Evolutionary conservation across 108 stramenopile species (phyloP).

Genomic region (Fragilaria radians): DNA sequence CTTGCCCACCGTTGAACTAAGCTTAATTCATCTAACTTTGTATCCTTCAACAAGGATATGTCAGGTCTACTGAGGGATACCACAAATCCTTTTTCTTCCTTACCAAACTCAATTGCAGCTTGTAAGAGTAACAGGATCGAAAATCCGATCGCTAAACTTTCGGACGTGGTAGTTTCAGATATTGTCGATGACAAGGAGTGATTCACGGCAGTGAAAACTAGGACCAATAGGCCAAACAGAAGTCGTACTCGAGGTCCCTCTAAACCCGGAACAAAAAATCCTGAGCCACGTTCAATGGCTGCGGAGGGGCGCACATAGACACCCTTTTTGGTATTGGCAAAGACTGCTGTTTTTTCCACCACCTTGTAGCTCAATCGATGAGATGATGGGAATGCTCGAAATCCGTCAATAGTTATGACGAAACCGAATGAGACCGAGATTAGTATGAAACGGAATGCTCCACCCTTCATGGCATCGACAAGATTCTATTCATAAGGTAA

Average conservation of each 20-base stretch:
- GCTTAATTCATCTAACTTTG: too few relatives aligned
- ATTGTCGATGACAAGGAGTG: slow-evolving; percentile 14
- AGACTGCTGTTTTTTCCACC: too few relatives aligned
- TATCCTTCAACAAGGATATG: not conserved
- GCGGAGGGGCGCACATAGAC: slow-evolving; percentile 90
- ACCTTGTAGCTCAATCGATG: too few relatives aligned
- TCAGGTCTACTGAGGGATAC: slow-evolving; percentile 6
- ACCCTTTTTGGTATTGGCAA: slow-evolving; percentile 23
- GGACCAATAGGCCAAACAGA: slow-evolving; percentile 46
- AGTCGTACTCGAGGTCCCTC: slow-evolving; percentile 83
- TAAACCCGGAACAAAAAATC: slow-evolving; percentile 93
- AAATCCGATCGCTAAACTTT: slow-evolving; percentile 45
- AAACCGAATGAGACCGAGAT: too few relatives aligned
- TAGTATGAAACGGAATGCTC: too few relatives aligned
- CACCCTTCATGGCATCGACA: too few relatives aligned
- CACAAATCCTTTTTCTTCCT: slow-evolving; percentile 25
- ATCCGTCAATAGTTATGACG: too few relatives aligned
- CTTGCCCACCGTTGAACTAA: too few relatives aligned
- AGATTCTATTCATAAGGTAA: too few relatives aligned
- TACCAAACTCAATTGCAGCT: slow-evolving; percentile 60
- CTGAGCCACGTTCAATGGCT: slow-evolving; percentile 90
- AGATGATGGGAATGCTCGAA: too few relatives aligned
- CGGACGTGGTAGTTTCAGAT: slow-evolving; percentile 20
- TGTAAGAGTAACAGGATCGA: slow-evolving; percentile 60
- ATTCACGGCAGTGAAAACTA: slow-evolving; percentile 44